Conservation (phyloP, 2,329 filamentous ascomycete species). For the Capronia americana region DNA sequence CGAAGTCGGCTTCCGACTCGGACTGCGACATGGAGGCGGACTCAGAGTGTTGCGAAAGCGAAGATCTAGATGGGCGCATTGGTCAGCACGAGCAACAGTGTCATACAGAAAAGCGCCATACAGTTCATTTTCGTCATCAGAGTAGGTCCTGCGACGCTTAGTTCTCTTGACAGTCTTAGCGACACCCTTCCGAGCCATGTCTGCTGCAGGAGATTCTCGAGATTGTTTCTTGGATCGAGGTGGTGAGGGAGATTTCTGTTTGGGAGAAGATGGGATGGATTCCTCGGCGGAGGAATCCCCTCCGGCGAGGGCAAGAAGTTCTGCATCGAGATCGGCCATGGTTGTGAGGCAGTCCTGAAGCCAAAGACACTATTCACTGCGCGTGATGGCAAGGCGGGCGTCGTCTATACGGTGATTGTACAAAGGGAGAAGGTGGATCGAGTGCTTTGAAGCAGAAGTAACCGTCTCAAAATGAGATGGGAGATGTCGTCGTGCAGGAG, state of each 20-base stretch:
- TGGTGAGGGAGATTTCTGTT: conserved; percentile 63
- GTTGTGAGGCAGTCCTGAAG: conserved; percentile 33
- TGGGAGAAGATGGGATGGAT: conserved; percentile 60
- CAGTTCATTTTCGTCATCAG: conserved; percentile 81
- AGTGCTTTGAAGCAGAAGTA: conserved; percentile 4
- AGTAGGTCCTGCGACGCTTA: conserved; percentile 60
- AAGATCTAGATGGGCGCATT: conserved; percentile 62
- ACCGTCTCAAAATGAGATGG: not conserved
- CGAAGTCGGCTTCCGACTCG: conserved; percentile 73
- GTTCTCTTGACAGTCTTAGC: conserved; percentile 54
- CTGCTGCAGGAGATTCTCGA: conserved; percentile 52
- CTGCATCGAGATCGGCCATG: conserved; percentile 92
- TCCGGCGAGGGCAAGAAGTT: conserved; percentile 90
- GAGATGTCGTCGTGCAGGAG: not conserved
- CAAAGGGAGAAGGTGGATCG: conserved; percentile 7
- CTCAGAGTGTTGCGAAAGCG: conserved; percentile 72
- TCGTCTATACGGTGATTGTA: not conserved
- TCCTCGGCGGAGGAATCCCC: conserved; percentile 67
- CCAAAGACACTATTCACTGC: not conserved
- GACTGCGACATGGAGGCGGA: conserved; percentile 92
- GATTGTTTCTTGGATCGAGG: conserved; percentile 51
- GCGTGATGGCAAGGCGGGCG: not conserved
- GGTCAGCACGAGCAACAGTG: conserved; percentile 1
- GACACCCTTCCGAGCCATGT: conserved; percentile 56
- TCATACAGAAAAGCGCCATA: conserved; percentile 56